These are phyloP conservation scores for Tilletia indica DNA, from an alignment of 1,284 basidiomycete species.

Conservation along the genomic window DNA sequence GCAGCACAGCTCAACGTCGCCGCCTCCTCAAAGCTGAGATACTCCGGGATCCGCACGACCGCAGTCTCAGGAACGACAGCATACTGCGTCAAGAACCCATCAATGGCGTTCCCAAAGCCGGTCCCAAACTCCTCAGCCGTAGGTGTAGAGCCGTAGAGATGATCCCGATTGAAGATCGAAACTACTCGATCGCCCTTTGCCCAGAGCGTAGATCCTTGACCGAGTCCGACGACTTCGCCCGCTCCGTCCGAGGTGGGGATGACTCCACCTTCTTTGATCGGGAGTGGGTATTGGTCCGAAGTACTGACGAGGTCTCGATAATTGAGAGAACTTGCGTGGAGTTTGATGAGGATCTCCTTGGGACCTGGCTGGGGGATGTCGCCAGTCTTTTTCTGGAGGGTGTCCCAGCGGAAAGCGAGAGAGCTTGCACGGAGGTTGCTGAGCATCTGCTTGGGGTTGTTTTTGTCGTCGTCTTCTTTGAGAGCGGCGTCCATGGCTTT, in stretches of 20 bases:
- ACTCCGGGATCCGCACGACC: slow-evolving; percentile 60
- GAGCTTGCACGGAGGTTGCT: no score
- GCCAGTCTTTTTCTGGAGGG: slow-evolving; percentile 30
- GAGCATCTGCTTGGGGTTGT: no score
- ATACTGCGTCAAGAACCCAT: slow-evolving; percentile 66
- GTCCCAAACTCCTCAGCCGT: slow-evolving; percentile 49
- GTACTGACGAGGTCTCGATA: slow-evolving; percentile 49
- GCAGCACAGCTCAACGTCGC: slow-evolving; percentile 61
- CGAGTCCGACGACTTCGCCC: slow-evolving; percentile 65
- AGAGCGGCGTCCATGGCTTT: slow-evolving; percentile 13
- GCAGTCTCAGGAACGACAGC: slow-evolving; percentile 50
- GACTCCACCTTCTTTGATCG: slow-evolving; percentile 37
- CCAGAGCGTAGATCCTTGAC: slow-evolving; percentile 62
- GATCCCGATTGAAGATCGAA: slow-evolving; percentile 43
- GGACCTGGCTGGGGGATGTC: slow-evolving; percentile 37
- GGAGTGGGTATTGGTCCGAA: slow-evolving; percentile 31
- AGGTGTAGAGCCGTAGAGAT: slow-evolving; percentile 55
- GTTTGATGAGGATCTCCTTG: slow-evolving; percentile 47
- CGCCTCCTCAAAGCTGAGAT: slow-evolving; percentile 63
- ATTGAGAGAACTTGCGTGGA: slow-evolving; percentile 58
- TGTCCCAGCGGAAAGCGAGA: slow-evolving; percentile 16
- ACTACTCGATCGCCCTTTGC: slow-evolving; percentile 65
- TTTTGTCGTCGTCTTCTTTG: no score
- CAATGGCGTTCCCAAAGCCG: slow-evolving; percentile 61
- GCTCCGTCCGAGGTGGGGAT: slow-evolving; percentile 67